Evolutionary conservation across 495 filamentous ascomycete species (phyloP).

Genomic region (Aspergillus heteromorphus): DNA sequence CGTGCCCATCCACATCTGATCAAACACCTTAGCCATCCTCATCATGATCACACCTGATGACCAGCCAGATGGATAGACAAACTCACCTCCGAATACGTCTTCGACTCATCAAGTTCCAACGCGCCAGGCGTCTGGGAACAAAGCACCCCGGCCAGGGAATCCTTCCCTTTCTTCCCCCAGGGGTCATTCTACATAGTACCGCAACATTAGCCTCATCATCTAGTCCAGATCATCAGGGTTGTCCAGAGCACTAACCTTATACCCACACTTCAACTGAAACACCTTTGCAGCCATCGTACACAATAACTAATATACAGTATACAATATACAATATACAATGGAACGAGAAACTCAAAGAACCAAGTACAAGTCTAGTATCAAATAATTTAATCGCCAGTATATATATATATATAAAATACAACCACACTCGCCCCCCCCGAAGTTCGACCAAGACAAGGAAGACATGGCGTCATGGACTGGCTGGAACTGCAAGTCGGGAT

Average conservation of each 20-base stretch:
- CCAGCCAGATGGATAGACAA: too few species aligned
- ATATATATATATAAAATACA: too few species aligned
- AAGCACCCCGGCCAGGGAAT: constrained; percentile 36
- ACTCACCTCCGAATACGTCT: constrained; percentile 43
- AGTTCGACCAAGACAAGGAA: too few species aligned
- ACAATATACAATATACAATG: neutral
- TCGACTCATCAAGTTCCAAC: constrained; percentile 30
- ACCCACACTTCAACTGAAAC: constrained; percentile 38
- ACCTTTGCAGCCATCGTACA: constrained; percentile 29
- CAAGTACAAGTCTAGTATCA: too few species aligned
- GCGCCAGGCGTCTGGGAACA: constrained; percentile 41
- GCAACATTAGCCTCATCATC: neutral
- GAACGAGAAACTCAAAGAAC: too few species aligned
- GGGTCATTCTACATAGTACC: constrained; percentile 35
- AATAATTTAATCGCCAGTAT: too few species aligned
- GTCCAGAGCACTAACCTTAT: too few species aligned
- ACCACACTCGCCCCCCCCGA: neutral
- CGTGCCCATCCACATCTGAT: constrained; percentile 75
- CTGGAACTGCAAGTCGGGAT: neutral
- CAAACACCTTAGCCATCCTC: too few species aligned
- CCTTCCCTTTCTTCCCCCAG: constrained; percentile 44
- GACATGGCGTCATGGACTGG: constrained; percentile 6
- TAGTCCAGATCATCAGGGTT: neutral
- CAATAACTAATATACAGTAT: neutral
- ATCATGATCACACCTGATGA: too few species aligned